Conservation (phyloP, 192 early-diverging fungal species). For the Haplosporangium gracile region DNA sequence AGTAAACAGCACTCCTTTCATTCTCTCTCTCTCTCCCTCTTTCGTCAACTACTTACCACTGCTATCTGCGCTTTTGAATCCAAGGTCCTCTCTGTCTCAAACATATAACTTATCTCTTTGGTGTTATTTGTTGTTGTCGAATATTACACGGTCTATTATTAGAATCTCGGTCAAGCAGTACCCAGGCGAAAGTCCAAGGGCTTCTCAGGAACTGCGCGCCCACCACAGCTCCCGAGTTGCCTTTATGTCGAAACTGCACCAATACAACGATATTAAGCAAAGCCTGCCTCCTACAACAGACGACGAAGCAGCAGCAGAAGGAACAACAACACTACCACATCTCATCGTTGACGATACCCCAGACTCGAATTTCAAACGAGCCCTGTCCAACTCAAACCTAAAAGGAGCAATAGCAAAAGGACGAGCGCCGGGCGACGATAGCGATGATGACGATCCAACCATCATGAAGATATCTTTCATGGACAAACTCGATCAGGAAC, state of each 20-base stretch:
- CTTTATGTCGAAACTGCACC: constrained; percentile 43
- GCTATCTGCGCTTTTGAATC: neutral
- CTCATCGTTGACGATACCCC: neutral
- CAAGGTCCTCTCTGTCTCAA: neutral
- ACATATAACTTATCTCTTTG: neutral
- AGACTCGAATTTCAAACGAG: neutral
- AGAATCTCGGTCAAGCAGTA: constrained; percentile 45
- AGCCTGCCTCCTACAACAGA: neutral
- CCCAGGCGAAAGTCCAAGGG: constrained; percentile 28
- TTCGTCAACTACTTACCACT: neutral
- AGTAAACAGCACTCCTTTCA: constrained; percentile 6
- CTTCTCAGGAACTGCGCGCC: constrained; percentile 33
- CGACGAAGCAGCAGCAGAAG: neutral
- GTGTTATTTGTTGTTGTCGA: neutral
- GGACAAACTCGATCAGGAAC: constrained; percentile 37
- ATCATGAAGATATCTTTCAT: constrained; percentile 10
- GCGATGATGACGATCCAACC: neutral
- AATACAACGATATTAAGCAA: neutral
- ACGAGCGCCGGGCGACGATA: neutral
- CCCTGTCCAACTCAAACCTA: neutral
- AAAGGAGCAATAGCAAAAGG: neutral
- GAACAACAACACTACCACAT: constrained; percentile 3
- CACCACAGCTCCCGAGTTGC: constrained; percentile 26
- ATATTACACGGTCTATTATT: constrained; percentile 23
- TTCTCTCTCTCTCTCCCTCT: neutral